These are phyloP conservation scores for Marasmius tenuissimus DNA, from an alignment of 1,284 basidiomycete species.

Conservation along the genomic window DNA sequence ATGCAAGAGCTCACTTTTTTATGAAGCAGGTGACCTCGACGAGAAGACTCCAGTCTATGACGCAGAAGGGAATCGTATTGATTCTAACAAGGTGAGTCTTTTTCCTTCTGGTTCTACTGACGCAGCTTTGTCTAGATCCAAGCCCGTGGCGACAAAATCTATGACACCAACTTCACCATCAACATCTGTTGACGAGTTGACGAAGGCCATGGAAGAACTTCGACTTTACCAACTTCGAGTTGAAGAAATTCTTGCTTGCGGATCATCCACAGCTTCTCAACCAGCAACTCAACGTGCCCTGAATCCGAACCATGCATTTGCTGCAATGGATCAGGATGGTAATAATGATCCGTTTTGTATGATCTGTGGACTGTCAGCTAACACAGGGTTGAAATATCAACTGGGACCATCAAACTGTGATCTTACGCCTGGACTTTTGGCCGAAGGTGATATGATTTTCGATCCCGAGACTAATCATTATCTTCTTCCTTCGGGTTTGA, in stretches of 20 bases:
- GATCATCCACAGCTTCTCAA: too few relatives aligned
- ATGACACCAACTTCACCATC: too few relatives aligned
- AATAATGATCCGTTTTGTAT: background rate
- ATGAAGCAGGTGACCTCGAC: background rate
- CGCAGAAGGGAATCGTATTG: background rate
- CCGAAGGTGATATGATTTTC: background rate
- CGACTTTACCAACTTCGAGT: background rate
- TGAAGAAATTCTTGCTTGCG: background rate
- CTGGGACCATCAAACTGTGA: background rate
- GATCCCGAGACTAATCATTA: background rate
- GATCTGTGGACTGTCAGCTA: background rate
- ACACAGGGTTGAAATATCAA: background rate
- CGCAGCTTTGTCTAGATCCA: too few relatives aligned
- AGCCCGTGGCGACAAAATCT: too few relatives aligned
- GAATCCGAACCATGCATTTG: background rate
- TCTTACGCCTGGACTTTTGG: background rate
- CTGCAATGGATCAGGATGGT: background rate
- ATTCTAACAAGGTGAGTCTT: background rate
- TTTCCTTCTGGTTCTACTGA: background rate
- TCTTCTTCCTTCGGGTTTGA: background rate
- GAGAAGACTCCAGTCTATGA: background rate
- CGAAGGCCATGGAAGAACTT: background rate
- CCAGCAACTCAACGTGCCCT: background rate
- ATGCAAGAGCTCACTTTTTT: conserved; percentile 6
- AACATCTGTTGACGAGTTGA: background rate